Percentiles rank a stretch among this genome's conserved stretches.
These are phyloP conservation scores for Orbilia oligospora DNA, from an alignment of 2,329 filamentous ascomycete genomes.

Conservation along the genomic window DNA sequence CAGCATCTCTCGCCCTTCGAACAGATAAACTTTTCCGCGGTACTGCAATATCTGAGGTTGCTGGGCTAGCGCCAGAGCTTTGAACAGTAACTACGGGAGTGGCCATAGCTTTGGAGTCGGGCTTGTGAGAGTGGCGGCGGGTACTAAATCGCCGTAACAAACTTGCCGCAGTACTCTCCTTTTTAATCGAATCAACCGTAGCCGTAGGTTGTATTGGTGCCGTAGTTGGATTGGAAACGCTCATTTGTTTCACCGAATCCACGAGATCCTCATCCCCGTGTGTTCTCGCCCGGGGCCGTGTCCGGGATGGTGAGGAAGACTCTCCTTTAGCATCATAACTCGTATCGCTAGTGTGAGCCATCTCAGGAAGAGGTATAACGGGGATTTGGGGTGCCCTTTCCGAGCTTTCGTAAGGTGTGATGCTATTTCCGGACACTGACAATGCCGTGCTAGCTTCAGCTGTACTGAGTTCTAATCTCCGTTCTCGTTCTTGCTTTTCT, in stretches of 20 bases:
- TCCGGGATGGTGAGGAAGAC: conserved; percentile 72
- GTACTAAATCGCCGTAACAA: conserved; percentile 93
- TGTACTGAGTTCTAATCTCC: conserved; percentile 64
- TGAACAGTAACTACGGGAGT: conserved; percentile 82
- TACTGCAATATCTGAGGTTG: conserved; percentile 68
- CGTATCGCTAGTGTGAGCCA: conserved; percentile 87
- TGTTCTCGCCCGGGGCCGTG: conserved; percentile 87
- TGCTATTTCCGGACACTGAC: conserved; percentile 65
- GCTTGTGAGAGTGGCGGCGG: conserved; percentile 76
- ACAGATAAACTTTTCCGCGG: conserved; percentile 93
- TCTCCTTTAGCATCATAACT: conserved; percentile 84
- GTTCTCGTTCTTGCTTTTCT: conserved; percentile 90
- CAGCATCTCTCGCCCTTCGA: conserved; percentile 72
- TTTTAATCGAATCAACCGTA: conserved; percentile 76
- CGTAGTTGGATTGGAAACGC: conserved; percentile 70
- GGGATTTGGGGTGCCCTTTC: conserved; percentile 74
- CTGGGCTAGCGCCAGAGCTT: conserved; percentile 77
- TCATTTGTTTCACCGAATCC: conserved; percentile 78
- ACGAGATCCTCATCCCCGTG: conserved; percentile 93
- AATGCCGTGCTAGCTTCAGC: conserved; percentile 72
- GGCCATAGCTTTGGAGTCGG: conserved; percentile 76
- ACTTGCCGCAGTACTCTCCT: conserved; percentile 88
- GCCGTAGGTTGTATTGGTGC: conserved; percentile 69
- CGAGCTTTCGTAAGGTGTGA: conserved; percentile 67
- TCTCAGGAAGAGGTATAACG: conserved; percentile 83